phyloP scores from a whole-genome alignment of 805 yeast species.

The Scheffersomyces amazonensis region DNA sequence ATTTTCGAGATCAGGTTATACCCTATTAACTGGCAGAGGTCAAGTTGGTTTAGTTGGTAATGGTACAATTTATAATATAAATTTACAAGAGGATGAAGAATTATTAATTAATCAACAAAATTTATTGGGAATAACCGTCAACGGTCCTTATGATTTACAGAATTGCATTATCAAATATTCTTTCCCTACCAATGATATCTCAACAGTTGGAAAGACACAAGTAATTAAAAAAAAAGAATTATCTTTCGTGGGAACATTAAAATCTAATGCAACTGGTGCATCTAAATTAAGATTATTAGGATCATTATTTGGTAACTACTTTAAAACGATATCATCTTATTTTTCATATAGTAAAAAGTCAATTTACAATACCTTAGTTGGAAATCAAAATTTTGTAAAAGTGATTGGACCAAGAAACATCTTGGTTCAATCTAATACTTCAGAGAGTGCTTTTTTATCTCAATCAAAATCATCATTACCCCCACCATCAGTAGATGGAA shows the following conservation, averaged over 20 bases:
- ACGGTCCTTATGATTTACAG: slow-evolving; percentile 45
- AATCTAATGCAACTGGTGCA: neutral
- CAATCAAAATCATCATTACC: slow-evolving; percentile 1
- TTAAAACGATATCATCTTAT: neutral
- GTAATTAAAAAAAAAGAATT: neutral
- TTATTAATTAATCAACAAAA: slow-evolving; percentile 44
- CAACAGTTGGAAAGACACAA: neutral
- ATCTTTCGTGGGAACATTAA: neutral
- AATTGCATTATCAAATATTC: slow-evolving; percentile 33
- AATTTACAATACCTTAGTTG: slow-evolving; percentile 15
- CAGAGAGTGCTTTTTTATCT: neutral
- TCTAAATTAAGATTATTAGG: neutral
- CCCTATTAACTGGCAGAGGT: slow-evolving; percentile 56
- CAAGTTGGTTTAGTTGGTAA: slow-evolving; percentile 51
- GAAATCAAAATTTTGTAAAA: slow-evolving; percentile 44
- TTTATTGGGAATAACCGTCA: slow-evolving; percentile 49
- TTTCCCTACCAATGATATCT: slow-evolving; percentile 7
- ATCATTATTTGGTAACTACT: neutral
- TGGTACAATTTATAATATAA: slow-evolving; percentile 51
- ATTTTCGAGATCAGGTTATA: slow-evolving; percentile 40
- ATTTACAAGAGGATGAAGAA: slow-evolving; percentile 44
- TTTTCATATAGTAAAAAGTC: slow-evolving; percentile 2
- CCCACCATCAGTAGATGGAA: neutral
- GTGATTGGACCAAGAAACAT: slow-evolving; percentile 55
- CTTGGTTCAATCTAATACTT: slow-evolving; percentile 44